Base-by-base conservation (phyloP, 2,329 filamentous ascomycete genomes). In the Bipolaris bicolor region DNA sequence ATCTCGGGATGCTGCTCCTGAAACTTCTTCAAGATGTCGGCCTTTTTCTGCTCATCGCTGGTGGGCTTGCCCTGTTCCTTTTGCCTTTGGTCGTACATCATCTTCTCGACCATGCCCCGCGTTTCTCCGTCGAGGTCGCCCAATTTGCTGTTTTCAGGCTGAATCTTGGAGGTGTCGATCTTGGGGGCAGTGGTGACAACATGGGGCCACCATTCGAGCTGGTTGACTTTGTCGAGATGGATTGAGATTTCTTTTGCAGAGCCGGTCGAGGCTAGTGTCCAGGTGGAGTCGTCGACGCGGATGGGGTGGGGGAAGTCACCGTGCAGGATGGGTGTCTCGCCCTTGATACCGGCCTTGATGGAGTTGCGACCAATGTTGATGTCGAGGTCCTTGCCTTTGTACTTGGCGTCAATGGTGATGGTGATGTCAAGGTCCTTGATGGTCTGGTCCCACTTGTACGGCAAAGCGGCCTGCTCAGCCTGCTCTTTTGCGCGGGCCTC, bases 61-160 rank as follows among this genome's bases (percentile, higher is more conserved):
- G 89, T 92, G 45, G 92, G 91, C 77, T 90, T 84, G 4, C 95
- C 95, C 78, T 85, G 82, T 82, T 98, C 93, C 86, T 99, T 99
- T 82, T 98, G 93, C 66, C 90, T 84, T 83, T 99, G 95, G 81
- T 99, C 95, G 72, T 86, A 99, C 95, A 99, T 99, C 95, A 99
- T 99, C 86, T 99, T 99, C 87, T 99, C 95, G 43, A 99, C 95
- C 94, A 99, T 98, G 57, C 88, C 86, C 63, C 95, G 86, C 52
- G 95, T 99, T 83, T 96, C 90, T 60, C 95, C 95, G 74, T 98
- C 94, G 66, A 99, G 82, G 77, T 99, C 95, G 55, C 90, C 88
- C 71, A 99, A 83, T 77, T 92, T 96, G 74, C 89, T 93, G 75
- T 90, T 93, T 80, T 98, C 95, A 20, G 95, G 95, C 75, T 88